Evolutionary conservation across 1,139 yeast genomes (phyloP).

Genomic region (Zygoascus meyerae): DNA sequence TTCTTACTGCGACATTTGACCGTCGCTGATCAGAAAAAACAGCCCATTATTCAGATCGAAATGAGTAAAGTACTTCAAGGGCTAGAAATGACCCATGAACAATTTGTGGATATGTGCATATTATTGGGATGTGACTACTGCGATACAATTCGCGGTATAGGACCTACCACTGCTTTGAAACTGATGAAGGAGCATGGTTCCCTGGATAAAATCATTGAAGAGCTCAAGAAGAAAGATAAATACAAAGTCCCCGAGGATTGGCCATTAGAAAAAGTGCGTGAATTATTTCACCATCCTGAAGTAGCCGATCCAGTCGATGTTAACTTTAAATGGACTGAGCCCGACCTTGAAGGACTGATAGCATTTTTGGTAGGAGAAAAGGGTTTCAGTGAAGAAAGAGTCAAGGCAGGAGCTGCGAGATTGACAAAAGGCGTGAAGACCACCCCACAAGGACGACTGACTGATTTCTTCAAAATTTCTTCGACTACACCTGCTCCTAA

Average conservation of each 20-base stretch:
- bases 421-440: slow-evolving; percentile 76
- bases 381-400: slow-evolving; percentile 90
- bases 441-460: slow-evolving; percentile 87
- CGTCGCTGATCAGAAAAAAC: slow-evolving; percentile 86
- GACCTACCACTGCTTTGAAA: slow-evolving; percentile 90
- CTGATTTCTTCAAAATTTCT: slow-evolving; percentile 78
- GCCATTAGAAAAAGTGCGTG: slow-evolving; percentile 88
- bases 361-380: slow-evolving; percentile 67
- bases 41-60: slow-evolving; percentile 83
- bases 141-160: slow-evolving; percentile 90
- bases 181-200: slow-evolving; percentile 80
- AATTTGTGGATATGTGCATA: slow-evolving; percentile 88
- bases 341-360: slow-evolving; percentile 68
- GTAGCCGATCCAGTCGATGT: slow-evolving; percentile 56
- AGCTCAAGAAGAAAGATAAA: slow-evolving; percentile 56
- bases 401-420: slow-evolving; percentile 79
- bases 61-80: slow-evolving; percentile 67
- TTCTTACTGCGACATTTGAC: slow-evolving; percentile 80
- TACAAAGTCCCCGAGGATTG: slow-evolving; percentile 88
- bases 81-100: slow-evolving; percentile 60
- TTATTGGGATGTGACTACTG: slow-evolving; percentile 95
- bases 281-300: slow-evolving; percentile 76
- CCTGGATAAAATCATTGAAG: slow-evolving; percentile 69
- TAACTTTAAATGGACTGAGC: slow-evolving; percentile 59
- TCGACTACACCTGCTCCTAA: slow-evolving; percentile 34